Evolutionary conservation across 495 filamentous ascomycete species (phyloP), one percentile per base, ranked within the genome.

Genomic region (Penicillium bovifimosum): DNA sequence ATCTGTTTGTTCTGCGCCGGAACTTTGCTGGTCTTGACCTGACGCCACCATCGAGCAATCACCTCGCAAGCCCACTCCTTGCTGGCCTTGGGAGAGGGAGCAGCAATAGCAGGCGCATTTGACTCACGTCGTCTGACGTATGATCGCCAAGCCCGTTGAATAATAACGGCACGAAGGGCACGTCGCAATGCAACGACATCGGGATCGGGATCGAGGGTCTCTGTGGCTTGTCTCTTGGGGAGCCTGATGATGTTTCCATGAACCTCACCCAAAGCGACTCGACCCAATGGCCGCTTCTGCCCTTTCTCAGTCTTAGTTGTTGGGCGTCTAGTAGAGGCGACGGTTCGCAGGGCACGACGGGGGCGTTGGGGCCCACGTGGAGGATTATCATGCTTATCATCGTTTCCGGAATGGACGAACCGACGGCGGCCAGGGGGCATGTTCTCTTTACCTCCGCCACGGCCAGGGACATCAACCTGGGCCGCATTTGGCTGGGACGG

Each of bases 381-480:
- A 20, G 41, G 27, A 17, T 11, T 18, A n/a, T 48, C 20, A 10
- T 11, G 5, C 16, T 18, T 32, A 7, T 36, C 32, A 27, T 69
- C 67, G 6, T 54, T 52, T 10, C 60, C 63, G 47, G 42, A 18
- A 5, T 56, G 52, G 11, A 47, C 16, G 1, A 62, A 5, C 32
- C 50, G 41, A 2, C n/a, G n/a, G n/a, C n/a, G n/a, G n/a, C 73
- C 74, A 5, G 73, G 74, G 3, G 74, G 74, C 1, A 75, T 61
- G 14, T 77, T 79, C 48, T 78, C 76, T 33, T 79, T 79, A 31
- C 75, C 76, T 0, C 70, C 68, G 51, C 72, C 72, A 43, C 64
- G 69, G 13, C 72, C 75, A 53, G 62, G 47, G 24, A 72, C 47
- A 51, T 79, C 73, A n/a, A 56, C 35, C 9, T 54, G 52, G 11